Base-by-base conservation (phyloP, 78 protist genomes). In the slime mould (Dictyostelium discoideum) region DNA sequence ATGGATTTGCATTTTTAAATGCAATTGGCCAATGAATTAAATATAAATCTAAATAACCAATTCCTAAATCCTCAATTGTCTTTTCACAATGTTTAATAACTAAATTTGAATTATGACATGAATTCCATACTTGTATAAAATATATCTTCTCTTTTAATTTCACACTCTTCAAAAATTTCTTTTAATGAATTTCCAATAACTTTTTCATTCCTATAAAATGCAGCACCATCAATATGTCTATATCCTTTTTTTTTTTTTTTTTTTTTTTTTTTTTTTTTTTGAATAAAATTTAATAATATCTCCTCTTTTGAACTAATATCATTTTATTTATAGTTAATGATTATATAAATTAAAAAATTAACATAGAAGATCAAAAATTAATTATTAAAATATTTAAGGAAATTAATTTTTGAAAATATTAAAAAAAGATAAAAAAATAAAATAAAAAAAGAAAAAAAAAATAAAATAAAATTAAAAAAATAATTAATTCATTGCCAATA, bases 11-110 rank as follows among this genome's bases (percentile, higher is more conserved):
- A 85, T 78, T 77, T 69, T 57, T 78, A 48, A 72, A 29, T 16
- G 96, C 57, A 37, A 86, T 24, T 29, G 97, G 97, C 97, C 97
- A 95, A 85, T 96, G 97, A n/a, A 96, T 67, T 20, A 96, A 73
- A 76, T 88, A 77, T 13, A 96, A 82, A 57, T 96, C 97, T 20
- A 96, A 14, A 80, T 96, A 96, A 7, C 67, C 81, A 10, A 96
- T 42, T 32, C 50, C 67, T 37, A 96, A 48, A 39, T 92, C 76
- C 16, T n/a, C 22, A 6, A 85, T 24, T 11, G 95, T 83, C 29
- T 67, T 50, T 26, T 81, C 95, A 72, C 44, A 86, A 74, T 86
- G 92, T 78, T 83, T 92, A 26, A 76, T n/a, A 37, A 92, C 95
- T 37, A 82, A 7, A 20, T 29, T 60, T 26, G 73, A 32, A 29